A percentile compares a stretch with the other conserved stretches of the same genome.
Conservation (phyloP, 768 basidiomycete species). For the Infundibulicybe gibba region DNA sequence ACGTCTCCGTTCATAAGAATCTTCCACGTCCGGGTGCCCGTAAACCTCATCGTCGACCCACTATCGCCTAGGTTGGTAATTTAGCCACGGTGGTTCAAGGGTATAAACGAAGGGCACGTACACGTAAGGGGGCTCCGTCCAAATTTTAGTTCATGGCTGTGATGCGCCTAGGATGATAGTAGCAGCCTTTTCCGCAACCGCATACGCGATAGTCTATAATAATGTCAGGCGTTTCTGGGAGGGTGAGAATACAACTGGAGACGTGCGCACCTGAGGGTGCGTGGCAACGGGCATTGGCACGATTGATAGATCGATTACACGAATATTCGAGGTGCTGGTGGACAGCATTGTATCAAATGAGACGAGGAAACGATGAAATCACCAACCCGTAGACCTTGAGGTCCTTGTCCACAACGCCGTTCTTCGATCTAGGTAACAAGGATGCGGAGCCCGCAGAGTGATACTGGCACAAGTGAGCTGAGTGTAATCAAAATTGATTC, state of each 20-base stretch:
- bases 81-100: too few relatives aligned
- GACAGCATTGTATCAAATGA: constrained; percentile 10
- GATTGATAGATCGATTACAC: constrained; percentile 42
- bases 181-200: constrained; percentile 20
- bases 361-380: not conserved
- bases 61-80: too few relatives aligned
- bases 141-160: too few relatives aligned
- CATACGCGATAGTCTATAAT: constrained; percentile 16
- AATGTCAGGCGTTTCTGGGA: not conserved
- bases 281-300: constrained; percentile 35
- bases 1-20: too few relatives aligned
- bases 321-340: constrained; percentile 39
- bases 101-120: too few relatives aligned
- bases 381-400: constrained; percentile 21
- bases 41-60: too few relatives aligned
- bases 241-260: not conserved
- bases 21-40: too few relatives aligned
- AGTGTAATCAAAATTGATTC: not conserved
- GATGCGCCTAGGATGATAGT: constrained; percentile 10
- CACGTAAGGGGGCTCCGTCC: too few relatives aligned
- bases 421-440: constrained; percentile 30
- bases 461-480: constrained; percentile 12
- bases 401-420: constrained; percentile 16
- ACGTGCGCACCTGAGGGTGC: constrained; percentile 23
- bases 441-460: constrained; percentile 33